Percentiles rank a stretch among this genome's conserved stretches.
These are phyloP conservation scores for Fusarium solani-melongenae DNA, from an alignment of 2,329 filamentous ascomycete genomes.

Conservation along the genomic window DNA sequence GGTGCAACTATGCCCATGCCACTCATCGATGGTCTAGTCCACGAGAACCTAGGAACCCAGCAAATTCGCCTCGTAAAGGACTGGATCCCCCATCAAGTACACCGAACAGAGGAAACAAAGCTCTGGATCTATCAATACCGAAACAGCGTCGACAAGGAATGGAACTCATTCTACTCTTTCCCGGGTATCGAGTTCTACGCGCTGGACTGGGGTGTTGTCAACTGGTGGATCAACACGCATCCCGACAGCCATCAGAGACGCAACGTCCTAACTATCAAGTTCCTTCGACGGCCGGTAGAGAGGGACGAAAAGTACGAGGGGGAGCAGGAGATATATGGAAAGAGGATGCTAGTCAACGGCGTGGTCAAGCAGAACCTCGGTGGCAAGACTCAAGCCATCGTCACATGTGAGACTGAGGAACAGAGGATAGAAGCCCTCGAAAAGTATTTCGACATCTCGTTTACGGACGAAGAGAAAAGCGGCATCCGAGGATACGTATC, in stretches of 20 bases:
- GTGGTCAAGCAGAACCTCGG: slow-evolving; percentile 39
- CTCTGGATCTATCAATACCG: slow-evolving; percentile 74
- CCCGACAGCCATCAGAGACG: slow-evolving; percentile 65
- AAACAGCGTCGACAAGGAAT: slow-evolving; percentile 58
- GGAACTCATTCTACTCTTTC: slow-evolving; percentile 74
- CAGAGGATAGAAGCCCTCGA: slow-evolving; percentile 59
- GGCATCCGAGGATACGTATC: slow-evolving; percentile 23
- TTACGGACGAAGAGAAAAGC: slow-evolving; percentile 47
- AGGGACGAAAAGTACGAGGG: slow-evolving; percentile 48
- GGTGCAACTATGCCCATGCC: slow-evolving; percentile 68
- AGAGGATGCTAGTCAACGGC: slow-evolving; percentile 39
- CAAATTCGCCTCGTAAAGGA: slow-evolving; percentile 65
- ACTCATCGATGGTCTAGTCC: slow-evolving; percentile 56
- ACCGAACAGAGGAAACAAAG: slow-evolving; percentile 50
- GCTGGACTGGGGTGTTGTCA: slow-evolving; percentile 68
- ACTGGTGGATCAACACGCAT: slow-evolving; percentile 62
- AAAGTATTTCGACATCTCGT: slow-evolving; percentile 59
- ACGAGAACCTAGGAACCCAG: slow-evolving; percentile 63
- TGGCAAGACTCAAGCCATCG: slow-evolving; percentile 28
- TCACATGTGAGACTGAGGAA: slow-evolving; percentile 55
- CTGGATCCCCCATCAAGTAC: slow-evolving; percentile 57
- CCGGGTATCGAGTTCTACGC: slow-evolving; percentile 68
- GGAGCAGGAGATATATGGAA: slow-evolving; percentile 35
- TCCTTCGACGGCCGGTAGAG: slow-evolving; percentile 57
- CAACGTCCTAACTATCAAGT: slow-evolving; percentile 62